Percentiles rank a stretch among this genome's conserved stretches.
phyloP scores from a whole-genome alignment of 129 eudicot species.

The Artemisia tridentata region DNA sequence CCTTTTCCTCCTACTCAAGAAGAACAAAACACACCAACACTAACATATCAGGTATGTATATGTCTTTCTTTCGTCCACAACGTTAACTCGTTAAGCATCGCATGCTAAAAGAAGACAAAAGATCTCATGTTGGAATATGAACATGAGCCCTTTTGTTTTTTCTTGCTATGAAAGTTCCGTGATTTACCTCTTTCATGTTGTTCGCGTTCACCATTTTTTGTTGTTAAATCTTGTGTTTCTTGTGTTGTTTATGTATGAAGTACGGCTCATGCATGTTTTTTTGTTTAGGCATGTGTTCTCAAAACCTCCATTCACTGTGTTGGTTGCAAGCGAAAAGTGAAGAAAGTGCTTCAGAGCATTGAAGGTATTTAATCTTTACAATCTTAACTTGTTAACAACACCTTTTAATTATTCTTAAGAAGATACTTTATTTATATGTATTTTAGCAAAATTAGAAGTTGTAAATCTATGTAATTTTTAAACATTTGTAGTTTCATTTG shows the following conservation, averaged over 20 bases:
- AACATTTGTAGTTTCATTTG: neutral
- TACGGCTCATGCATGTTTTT: conserved; percentile 17
- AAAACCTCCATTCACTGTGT: conserved; percentile 85
- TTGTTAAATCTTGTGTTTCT: no score
- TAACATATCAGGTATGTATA: conserved; percentile 52
- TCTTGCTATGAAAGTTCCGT: neutral
- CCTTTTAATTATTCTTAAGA: neutral
- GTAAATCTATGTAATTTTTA: no score
- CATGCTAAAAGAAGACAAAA: no score
- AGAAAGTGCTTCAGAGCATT: conserved; percentile 72
- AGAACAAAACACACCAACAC: conserved; percentile 47
- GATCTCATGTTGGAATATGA: neutral
- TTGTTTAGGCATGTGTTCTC: conserved; percentile 66
- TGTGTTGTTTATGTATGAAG: no score
- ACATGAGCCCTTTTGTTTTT: neutral
- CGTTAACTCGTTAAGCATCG: no score
- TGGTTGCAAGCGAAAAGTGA: conserved; percentile 88
- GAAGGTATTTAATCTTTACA: conserved; percentile 48
- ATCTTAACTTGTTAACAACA: neutral
- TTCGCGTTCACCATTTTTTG: no score
- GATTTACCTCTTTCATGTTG: no score
- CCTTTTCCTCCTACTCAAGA: conserved; percentile 29
- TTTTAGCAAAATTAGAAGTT: no score
- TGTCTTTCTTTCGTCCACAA: no score
- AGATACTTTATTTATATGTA: neutral